These are phyloP conservation scores for Tricholoma bakamatsutake DNA, from an alignment of 768 basidiomycete species.

Conservation along the genomic window DNA sequence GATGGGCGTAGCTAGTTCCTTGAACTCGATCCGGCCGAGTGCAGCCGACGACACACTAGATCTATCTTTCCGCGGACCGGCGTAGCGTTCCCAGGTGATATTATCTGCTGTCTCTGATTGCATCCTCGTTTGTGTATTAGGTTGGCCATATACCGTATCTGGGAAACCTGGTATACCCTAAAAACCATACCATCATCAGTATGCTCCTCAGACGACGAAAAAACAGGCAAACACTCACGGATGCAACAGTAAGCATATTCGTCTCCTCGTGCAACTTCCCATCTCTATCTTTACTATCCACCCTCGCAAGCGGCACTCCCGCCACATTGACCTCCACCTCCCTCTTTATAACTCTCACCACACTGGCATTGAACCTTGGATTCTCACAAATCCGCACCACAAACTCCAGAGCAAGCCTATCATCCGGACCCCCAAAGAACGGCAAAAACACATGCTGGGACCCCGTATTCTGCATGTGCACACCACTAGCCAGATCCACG, in stretches of 20 bases:
- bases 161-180: conserved; percentile 39
- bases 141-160: conserved; percentile 68
- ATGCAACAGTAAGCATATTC: conserved; percentile 39
- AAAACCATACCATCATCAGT: not conserved
- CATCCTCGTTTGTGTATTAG: conserved; percentile 57
- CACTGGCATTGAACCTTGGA: conserved; percentile 62
- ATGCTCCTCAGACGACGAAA: not conserved
- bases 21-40: conserved; percentile 59
- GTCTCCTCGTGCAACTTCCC: conserved; percentile 25
- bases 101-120: conserved; percentile 85
- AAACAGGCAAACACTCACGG: conserved; percentile 31
- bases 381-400: conserved; percentile 79
- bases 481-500: conserved; percentile 52
- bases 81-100: conserved; percentile 65
- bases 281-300: conserved; percentile 20
- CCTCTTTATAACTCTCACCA: conserved; percentile 57
- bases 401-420: conserved; percentile 73
- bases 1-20: conserved; percentile 42
- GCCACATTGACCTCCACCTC: conserved; percentile 23
- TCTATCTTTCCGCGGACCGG: conserved; percentile 19
- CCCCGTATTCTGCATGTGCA: conserved; percentile 19
- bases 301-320: conserved; percentile 18
- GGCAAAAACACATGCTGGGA: conserved; percentile 56
- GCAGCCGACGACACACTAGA: conserved; percentile 25
- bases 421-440: conserved; percentile 4